Evolutionary conservation across 2,329 filamentous ascomycete genomes (phyloP).

Genomic region (Ophiostoma tasmaniense): DNA sequence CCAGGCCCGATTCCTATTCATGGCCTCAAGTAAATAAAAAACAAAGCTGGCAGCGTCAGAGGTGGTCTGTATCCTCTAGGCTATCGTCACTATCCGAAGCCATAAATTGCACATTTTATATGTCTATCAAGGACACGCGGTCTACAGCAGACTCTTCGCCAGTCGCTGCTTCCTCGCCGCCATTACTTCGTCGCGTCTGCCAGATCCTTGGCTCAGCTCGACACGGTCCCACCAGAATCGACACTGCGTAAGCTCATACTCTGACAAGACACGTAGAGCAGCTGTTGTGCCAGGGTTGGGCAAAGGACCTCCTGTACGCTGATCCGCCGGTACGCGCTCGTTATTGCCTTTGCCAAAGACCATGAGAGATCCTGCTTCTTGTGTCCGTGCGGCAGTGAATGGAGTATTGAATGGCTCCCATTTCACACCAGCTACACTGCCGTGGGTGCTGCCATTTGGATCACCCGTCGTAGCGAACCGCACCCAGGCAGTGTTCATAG

Average conservation of each 20-base stretch:
- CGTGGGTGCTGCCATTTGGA: conserved; percentile 8
- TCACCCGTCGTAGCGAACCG: conserved; percentile 26
- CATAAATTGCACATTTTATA: too few species aligned
- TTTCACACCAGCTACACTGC: conserved; percentile 25
- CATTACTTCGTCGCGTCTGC: conserved; percentile 18
- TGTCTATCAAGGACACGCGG: too few species aligned
- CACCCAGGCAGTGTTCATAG: conserved; percentile 38
- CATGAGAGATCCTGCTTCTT: conserved; percentile 16
- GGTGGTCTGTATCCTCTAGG: too few species aligned
- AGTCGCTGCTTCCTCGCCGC: background rate
- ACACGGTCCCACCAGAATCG: conserved; percentile 54
- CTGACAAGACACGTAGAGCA: conserved; percentile 34
- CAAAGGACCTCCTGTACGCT: conserved; percentile 21
- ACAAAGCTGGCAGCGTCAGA: too few species aligned
- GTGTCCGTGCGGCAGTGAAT: conserved; percentile 22
- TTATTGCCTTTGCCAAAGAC: conserved; percentile 55
- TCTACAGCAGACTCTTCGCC: background rate
- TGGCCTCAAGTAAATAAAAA: too few species aligned
- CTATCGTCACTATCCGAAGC: too few species aligned
- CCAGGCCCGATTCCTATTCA: too few species aligned
- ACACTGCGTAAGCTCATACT: conserved; percentile 41
- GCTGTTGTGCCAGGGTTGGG: conserved; percentile 37
- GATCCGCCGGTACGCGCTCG: conserved; percentile 33
- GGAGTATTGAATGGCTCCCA: conserved; percentile 36
- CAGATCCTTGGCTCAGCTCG: conserved; percentile 37